Evolutionary conservation across 768 basidiomycete species (phyloP).

Genomic region (Pleurotus platypus): DNA sequence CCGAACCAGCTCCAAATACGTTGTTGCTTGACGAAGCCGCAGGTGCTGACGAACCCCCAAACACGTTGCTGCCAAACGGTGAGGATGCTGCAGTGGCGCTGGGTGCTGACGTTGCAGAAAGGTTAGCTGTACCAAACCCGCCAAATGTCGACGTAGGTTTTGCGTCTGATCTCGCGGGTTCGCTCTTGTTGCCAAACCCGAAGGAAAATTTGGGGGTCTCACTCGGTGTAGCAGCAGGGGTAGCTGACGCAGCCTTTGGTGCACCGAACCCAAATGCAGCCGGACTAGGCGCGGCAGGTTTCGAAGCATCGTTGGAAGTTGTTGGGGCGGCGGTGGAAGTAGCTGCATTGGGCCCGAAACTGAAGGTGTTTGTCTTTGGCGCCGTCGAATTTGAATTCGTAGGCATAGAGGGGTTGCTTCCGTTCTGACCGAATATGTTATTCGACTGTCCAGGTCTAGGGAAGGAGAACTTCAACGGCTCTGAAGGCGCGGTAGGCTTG

Average conservation of each 20-base stretch:
- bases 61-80: neutral
- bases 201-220: neutral
- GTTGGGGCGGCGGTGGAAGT: neutral
- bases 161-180: neutral
- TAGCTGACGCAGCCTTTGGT: constrained; percentile 11
- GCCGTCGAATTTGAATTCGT: neutral
- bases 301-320: neutral
- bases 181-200: neutral
- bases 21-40: neutral
- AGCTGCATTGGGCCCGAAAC: neutral
- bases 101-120: neutral
- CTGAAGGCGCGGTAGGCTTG: neutral
- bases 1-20: constrained; percentile 3
- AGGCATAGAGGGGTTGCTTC: no score
- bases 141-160: neutral
- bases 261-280: constrained; percentile 14
- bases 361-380: constrained; percentile 11
- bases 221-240: neutral
- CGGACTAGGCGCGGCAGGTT: constrained; percentile 2
- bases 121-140: neutral
- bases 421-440: neutral
- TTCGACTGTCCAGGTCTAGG: constrained; percentile 8
- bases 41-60: neutral
- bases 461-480: neutral
- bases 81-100: neutral